A percentile compares a stretch with the other conserved stretches of the same genome.
Conservation (phyloP, 805 yeast genomes). For the Suhomyces xylopsoci region DNA sequence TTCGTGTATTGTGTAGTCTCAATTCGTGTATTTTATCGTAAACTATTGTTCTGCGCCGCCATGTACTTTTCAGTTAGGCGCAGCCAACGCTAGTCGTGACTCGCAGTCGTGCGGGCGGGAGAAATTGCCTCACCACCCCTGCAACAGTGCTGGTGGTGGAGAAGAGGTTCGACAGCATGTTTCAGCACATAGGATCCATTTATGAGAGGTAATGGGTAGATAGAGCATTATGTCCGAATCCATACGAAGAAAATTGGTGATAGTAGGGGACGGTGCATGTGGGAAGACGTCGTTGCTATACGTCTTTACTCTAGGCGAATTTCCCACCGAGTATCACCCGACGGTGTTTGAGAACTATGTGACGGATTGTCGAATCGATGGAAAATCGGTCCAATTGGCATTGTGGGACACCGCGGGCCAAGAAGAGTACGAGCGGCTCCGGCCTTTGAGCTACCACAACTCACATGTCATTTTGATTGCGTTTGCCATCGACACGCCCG, state of each 20-base stretch:
- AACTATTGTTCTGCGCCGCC: neutral
- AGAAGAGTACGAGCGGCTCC: constrained; percentile 86
- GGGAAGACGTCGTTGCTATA: constrained; percentile 89
- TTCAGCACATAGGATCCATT: neutral
- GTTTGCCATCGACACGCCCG: constrained; percentile 81
- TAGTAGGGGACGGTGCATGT: constrained; percentile 94
- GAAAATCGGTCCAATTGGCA: constrained; percentile 83
- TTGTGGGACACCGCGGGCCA: constrained; percentile 98
- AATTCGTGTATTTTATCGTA: neutral
- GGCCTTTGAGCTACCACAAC: constrained; percentile 84
- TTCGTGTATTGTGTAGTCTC: no score
- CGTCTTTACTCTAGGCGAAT: constrained; percentile 89
- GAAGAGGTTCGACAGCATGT: neutral
- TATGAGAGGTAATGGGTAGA: neutral
- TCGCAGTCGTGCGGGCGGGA: neutral
- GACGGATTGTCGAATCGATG: constrained; percentile 91
- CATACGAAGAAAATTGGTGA: constrained; percentile 66
- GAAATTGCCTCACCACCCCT: neutral
- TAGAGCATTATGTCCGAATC: constrained; percentile 26
- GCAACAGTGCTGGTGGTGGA: neutral
- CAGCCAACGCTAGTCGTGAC: neutral
- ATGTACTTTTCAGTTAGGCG: neutral
- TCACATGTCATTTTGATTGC: constrained; percentile 86
- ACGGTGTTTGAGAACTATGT: constrained; percentile 94
- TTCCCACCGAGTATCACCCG: constrained; percentile 90